phyloP scores from a whole-genome alignment of 2,329 filamentous ascomycete genomes.

The Trichocomaceae sp. region DNA sequence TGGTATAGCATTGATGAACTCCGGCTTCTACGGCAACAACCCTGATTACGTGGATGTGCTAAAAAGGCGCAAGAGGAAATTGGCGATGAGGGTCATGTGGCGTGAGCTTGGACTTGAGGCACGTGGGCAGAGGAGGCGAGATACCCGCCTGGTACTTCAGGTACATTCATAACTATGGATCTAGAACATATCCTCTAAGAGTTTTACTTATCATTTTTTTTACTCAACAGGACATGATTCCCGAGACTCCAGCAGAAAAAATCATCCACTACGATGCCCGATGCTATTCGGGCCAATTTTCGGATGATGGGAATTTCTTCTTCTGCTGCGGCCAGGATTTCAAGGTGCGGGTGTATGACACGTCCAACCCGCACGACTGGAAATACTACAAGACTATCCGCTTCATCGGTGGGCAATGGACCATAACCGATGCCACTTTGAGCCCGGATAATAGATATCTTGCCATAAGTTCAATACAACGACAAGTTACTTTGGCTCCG shows the following conservation, averaged over 20 bases:
- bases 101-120: conserved; percentile 69
- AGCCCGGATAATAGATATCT: conserved; percentile 88
- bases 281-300: conserved; percentile 94
- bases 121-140: conserved; percentile 51
- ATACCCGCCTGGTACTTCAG: conserved; percentile 65
- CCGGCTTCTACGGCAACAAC: conserved; percentile 70
- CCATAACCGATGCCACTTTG: conserved; percentile 84
- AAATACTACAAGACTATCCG: conserved; percentile 85
- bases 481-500: conserved; percentile 73
- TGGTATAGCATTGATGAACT: conserved; percentile 72
- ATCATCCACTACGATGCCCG: conserved; percentile 80
- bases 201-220: not conserved
- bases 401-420: conserved; percentile 82
- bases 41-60: conserved; percentile 47
- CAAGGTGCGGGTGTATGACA: conserved; percentile 94
- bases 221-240: conserved; percentile 61
- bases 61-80: conserved; percentile 51
- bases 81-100: conserved; percentile 67
- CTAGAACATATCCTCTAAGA: not conserved
- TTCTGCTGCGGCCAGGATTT: conserved; percentile 90
- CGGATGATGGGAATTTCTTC: conserved; percentile 95
- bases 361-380: conserved; percentile 91
- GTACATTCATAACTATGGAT: conserved; percentile 31
- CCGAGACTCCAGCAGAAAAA: conserved; percentile 69
- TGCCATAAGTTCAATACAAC: conserved; percentile 84